Conservation (phyloP, 768 basidiomycete species). For the Collybia sordida region DNA sequence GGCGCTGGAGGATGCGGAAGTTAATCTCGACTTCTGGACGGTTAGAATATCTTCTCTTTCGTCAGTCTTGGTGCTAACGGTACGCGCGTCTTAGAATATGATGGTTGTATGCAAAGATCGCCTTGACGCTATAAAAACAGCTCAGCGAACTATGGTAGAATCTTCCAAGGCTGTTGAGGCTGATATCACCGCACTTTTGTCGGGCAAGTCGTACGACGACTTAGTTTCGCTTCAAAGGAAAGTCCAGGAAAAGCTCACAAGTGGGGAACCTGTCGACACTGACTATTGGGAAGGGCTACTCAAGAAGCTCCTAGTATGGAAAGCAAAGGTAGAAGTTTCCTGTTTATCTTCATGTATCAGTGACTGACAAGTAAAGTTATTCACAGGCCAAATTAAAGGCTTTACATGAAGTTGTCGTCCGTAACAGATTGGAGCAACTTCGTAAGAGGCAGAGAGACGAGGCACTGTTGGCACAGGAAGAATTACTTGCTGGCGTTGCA, state of each 20-base stretch:
- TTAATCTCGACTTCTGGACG: constrained; percentile 97
- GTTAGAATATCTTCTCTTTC: constrained; percentile 39
- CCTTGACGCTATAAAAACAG: constrained; percentile 69
- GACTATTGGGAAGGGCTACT: constrained; percentile 97
- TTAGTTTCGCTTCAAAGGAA: constrained; percentile 79
- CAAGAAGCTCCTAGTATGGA: constrained; percentile 93
- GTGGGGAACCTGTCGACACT: constrained; percentile 92
- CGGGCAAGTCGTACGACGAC: constrained; percentile 85
- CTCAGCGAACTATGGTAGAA: constrained; percentile 62
- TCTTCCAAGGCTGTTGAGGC: constrained; percentile 80
- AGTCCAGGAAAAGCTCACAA: constrained; percentile 84
- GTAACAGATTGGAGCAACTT: constrained; percentile 93
- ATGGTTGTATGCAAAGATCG: constrained; percentile 95
- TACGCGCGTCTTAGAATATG: constrained; percentile 68
- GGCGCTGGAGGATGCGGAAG: constrained; percentile 76
- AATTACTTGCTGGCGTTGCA: constrained; percentile 78
- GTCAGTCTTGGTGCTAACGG: background rate
- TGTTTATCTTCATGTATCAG: background rate
- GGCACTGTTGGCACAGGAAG: constrained; percentile 90
- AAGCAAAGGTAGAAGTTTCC: constrained; percentile 74
- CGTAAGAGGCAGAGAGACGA: constrained; percentile 96
- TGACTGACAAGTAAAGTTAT: constrained; percentile 8
- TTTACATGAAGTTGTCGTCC: constrained; percentile 94
- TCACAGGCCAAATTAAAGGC: constrained; percentile 83
- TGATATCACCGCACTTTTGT: constrained; percentile 78